These are phyloP conservation scores for Ceratobasidium sp. DNA, from an alignment of 1,284 basidiomycete species.

Conservation along the genomic window DNA sequence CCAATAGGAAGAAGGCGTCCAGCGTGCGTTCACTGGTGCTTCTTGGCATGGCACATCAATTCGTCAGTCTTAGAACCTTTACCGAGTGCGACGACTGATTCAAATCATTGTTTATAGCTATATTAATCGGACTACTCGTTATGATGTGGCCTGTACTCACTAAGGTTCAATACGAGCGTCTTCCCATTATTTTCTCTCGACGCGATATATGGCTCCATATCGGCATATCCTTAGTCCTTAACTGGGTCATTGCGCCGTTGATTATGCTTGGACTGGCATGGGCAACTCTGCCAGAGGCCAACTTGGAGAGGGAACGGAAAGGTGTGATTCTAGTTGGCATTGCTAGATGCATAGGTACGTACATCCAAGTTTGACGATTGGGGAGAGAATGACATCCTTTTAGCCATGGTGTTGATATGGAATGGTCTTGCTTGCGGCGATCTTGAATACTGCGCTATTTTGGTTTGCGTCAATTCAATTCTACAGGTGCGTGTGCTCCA, in stretches of 20 bases:
- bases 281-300: constrained; percentile 84
- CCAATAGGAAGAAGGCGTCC: constrained; percentile 61
- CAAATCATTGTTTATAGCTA: constrained; percentile 60
- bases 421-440: constrained; percentile 82
- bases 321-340: constrained; percentile 70
- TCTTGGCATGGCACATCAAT: constrained; percentile 54
- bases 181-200: constrained; percentile 68
- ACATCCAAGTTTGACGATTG: constrained; percentile 22
- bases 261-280: constrained; percentile 87
- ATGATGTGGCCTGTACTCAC: constrained; percentile 86
- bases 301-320: constrained; percentile 56
- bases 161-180: constrained; percentile 80
- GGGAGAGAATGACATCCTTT: constrained; percentile 31
- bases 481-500: constrained; percentile 46
- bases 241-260: constrained; percentile 85
- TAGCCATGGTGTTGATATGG: constrained; percentile 89
- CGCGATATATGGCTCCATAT: constrained; percentile 76
- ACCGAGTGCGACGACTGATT: neutral
- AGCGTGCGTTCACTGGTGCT: constrained; percentile 48
- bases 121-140: constrained; percentile 78
- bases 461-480: constrained; percentile 65
- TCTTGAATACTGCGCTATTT: constrained; percentile 77
- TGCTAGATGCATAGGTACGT: constrained; percentile 58
- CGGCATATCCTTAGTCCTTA: constrained; percentile 74
- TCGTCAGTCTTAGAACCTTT: constrained; percentile 49